A percentile compares a stretch with the other conserved stretches of the same genome.
Evolutionary conservation across 352 stramenopile species (phyloP).

Genomic region (Blastocystis sp.): DNA sequence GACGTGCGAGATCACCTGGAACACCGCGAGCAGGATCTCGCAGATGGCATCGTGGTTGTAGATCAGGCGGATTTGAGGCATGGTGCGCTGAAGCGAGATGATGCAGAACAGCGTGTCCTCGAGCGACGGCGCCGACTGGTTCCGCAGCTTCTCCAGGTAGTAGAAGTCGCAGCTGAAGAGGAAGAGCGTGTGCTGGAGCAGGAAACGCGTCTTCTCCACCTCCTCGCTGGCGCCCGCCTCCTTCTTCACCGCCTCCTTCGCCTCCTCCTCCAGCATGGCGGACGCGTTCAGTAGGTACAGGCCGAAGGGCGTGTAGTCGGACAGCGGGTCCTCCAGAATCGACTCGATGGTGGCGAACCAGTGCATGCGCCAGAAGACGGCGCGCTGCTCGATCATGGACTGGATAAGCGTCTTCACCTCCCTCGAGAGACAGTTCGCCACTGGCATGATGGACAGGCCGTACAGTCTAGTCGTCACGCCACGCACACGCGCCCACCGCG

Average conservation of each 20-base stretch:
- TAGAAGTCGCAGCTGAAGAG: neutral
- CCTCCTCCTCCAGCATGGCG: neutral
- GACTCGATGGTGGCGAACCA: conserved; percentile 17
- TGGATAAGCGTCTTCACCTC: neutral
- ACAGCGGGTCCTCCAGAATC: neutral
- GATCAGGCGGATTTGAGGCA: neutral
- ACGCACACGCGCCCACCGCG: no score
- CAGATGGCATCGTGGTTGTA: neutral
- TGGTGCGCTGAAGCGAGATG: neutral
- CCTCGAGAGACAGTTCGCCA: neutral
- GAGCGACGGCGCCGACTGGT: no score
- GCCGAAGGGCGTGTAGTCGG: neutral
- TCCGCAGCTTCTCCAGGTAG: neutral
- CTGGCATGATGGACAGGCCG: neutral
- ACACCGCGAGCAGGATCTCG: neutral
- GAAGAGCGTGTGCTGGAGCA: no score
- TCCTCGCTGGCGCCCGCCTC: no score
- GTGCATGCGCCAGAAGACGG: neutral
- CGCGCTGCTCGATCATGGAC: neutral
- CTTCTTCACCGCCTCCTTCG: neutral
- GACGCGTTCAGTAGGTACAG: neutral
- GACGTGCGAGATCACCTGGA: neutral
- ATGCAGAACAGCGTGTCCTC: neutral
- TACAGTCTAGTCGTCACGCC: no score
- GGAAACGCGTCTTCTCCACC: no score